Percentiles rank a stretch among this genome's conserved stretches.
phyloP scores from a whole-genome alignment of 1,139 yeast species.

The Geotrichum bryndzae region DNA sequence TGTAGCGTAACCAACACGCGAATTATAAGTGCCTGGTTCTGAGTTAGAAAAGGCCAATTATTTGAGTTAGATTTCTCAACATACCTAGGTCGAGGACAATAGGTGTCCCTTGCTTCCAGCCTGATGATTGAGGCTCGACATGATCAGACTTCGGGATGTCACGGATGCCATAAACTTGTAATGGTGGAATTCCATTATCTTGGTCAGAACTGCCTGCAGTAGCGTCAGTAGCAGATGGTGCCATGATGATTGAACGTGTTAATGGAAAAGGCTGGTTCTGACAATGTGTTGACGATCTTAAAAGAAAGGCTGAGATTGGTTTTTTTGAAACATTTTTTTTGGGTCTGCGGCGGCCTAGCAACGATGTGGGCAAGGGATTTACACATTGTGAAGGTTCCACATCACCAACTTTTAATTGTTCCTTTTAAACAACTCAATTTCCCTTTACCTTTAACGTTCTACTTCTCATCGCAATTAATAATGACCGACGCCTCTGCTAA shows the following conservation, averaged over 20 bases:
- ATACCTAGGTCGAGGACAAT: constrained; percentile 63
- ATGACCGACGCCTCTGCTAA: constrained; percentile 52
- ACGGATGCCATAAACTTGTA: constrained; percentile 45
- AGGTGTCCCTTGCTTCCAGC: constrained; percentile 55
- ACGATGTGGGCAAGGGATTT: constrained; percentile 2
- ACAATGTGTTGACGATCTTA: background rate
- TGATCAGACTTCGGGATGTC: constrained; percentile 40
- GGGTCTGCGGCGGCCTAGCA: background rate
- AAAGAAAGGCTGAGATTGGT: background rate
- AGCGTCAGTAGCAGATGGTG: constrained; percentile 9
- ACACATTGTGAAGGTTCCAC: background rate
- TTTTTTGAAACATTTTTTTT: background rate
- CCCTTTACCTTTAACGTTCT: background rate
- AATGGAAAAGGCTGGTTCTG: background rate
- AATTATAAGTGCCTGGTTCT: constrained; percentile 41
- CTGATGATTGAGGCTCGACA: constrained; percentile 49
- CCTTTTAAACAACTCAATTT: background rate
- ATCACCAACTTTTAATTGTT: constrained; percentile 9
- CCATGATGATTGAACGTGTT: constrained; percentile 4
- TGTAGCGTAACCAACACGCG: constrained; percentile 68
- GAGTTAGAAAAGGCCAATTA: background rate
- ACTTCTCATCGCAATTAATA: constrained; percentile 10
- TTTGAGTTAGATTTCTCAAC: background rate
- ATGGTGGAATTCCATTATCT: constrained; percentile 31
- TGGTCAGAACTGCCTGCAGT: background rate